Conservation (phyloP, 371 early-diverging fungal species). For the Mortierella sp. region DNA sequence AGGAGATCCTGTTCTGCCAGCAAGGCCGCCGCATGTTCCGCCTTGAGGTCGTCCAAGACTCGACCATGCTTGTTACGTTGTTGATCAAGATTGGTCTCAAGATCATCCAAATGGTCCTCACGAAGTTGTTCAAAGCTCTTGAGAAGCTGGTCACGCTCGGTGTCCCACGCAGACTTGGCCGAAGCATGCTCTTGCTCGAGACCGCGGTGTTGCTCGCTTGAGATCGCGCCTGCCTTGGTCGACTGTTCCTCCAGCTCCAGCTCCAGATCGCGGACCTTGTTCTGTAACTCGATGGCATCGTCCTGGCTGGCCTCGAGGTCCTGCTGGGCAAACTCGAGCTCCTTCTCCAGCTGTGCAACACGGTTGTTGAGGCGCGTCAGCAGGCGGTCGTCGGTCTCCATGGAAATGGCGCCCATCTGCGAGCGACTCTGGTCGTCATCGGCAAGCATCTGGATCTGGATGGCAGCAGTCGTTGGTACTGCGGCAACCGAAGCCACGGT, state of each 20-base stretch:
- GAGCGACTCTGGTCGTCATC: conserved; percentile 55
- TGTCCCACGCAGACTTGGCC: conserved; percentile 31
- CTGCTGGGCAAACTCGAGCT: conserved; percentile 55
- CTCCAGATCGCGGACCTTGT: conserved; percentile 50
- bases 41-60: conserved; percentile 24
- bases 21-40: conserved; percentile 23
- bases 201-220: background rate
- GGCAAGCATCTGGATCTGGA: conserved; percentile 51
- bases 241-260: conserved; percentile 26
- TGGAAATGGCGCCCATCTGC: conserved; percentile 42
- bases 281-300: conserved; percentile 32
- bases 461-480: conserved; percentile 28
- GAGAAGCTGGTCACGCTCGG: conserved; percentile 27
- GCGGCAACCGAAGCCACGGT: background rate
- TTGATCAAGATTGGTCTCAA: conserved; percentile 16
- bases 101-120: conserved; percentile 25
- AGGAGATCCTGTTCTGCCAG: conserved; percentile 18
- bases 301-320: conserved; percentile 47
- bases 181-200: conserved; percentile 14
- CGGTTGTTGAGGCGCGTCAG: conserved; percentile 51
- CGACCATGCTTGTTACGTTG: conserved; percentile 11
- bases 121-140: conserved; percentile 33
- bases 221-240: background rate
- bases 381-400: conserved; percentile 49
- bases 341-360: conserved; percentile 46